Evolutionary conservation across 345 rosid genomes (phyloP).

Genomic region (Sisymbrium altissimum): DNA sequence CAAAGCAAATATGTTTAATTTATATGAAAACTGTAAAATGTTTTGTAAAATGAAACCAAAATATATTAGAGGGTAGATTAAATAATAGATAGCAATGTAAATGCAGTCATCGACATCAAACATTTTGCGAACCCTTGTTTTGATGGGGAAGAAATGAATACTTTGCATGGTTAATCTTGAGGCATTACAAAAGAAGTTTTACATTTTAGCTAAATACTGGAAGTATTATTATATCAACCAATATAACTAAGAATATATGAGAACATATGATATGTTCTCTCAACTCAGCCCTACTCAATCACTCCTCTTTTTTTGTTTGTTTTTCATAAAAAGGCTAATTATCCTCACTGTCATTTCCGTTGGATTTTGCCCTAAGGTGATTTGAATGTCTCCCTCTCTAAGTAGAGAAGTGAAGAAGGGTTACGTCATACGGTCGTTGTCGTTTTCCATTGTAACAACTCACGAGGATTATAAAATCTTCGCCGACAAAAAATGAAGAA

Average conservation of each 20-base stretch:
- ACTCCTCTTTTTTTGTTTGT: neutral
- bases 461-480: conserved; percentile 13
- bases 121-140: neutral
- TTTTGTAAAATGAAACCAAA: too few relatives aligned
- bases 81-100: too few relatives aligned
- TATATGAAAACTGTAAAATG: too few relatives aligned
- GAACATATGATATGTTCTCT: conserved; percentile 13
- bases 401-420: neutral
- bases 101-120: too few relatives aligned
- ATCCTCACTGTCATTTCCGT: neutral
- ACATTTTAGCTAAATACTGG: neutral
- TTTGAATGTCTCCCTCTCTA: neutral
- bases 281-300: neutral
- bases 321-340: neutral
- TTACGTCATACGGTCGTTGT: conserved; percentile 7
- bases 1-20: too few relatives aligned
- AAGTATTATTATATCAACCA: neutral
- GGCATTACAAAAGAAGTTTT: neutral
- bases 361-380: conserved; percentile 9
- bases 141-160: neutral
- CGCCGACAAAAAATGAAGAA: conserved; percentile 25
- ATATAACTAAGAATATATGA: neutral
- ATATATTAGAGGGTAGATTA: too few relatives aligned
- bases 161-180: neutral
- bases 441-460: conserved; percentile 21